Percentiles rank a stretch among this genome's conserved stretches.
Conservation (phyloP, 2,329 filamentous ascomycete genomes). For the Atkinsonella hypoxylon region DNA sequence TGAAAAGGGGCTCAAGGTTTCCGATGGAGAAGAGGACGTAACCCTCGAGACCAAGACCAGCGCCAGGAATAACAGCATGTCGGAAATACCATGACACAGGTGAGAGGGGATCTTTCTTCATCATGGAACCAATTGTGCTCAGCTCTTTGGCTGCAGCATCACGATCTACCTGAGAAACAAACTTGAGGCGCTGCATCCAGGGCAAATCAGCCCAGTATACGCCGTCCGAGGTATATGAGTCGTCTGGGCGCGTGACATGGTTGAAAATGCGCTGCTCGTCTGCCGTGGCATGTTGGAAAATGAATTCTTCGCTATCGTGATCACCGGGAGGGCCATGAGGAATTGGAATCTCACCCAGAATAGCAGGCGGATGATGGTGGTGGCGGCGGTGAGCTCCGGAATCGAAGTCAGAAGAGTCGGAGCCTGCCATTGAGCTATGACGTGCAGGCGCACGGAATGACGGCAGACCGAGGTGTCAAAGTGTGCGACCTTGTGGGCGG, state of each 20-base stretch:
- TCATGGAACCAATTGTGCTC: conserved; percentile 57
- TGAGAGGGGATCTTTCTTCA: conserved; percentile 75
- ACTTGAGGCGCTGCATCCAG: conserved; percentile 54
- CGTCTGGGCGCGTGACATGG: conserved; percentile 73
- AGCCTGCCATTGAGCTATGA: conserved; percentile 1
- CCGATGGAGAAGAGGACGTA: conserved; percentile 97
- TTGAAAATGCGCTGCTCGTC: conserved; percentile 56
- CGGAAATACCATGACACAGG: conserved; percentile 79
- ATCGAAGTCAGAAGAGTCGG: conserved; percentile 5
- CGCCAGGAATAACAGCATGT: conserved; percentile 85
- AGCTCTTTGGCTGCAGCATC: conserved; percentile 60
- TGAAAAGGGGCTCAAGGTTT: conserved; percentile 75
- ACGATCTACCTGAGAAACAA: conserved; percentile 63
- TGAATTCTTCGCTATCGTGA: conserved; percentile 36
- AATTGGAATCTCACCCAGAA: conserved; percentile 41
- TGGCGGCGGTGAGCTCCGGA: conserved; percentile 1
- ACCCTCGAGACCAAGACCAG: conserved; percentile 83
- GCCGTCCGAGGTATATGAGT: conserved; percentile 72
- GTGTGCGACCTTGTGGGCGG: neutral
- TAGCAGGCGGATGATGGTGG: conserved; percentile 20
- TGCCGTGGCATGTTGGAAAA: conserved; percentile 26
- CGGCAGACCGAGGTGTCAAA: no score
- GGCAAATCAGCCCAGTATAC: conserved; percentile 90
- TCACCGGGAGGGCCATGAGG: conserved; percentile 37
- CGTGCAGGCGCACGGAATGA: neutral